phyloP scores from a whole-genome alignment of 345 rosid species.

The Eucalyptus paniculata region DNA sequence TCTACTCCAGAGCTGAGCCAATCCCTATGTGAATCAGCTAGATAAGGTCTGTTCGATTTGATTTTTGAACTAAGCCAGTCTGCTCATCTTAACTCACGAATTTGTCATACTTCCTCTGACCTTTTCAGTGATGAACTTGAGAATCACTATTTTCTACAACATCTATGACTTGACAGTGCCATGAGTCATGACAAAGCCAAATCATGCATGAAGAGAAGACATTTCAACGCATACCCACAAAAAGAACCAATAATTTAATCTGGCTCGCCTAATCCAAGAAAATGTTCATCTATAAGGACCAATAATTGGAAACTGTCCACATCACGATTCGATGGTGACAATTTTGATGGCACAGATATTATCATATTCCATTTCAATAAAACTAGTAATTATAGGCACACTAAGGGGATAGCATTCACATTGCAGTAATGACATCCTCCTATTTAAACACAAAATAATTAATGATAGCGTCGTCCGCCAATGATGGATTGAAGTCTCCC shows the following conservation, averaged over 20 bases:
- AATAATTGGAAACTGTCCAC: neutral
- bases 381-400: neutral
- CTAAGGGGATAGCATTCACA: neutral
- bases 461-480: neutral
- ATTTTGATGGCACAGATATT: neutral
- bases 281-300: neutral
- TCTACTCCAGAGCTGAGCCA: fast-evolving
- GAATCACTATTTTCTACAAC: neutral
- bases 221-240: neutral
- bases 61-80: neutral
- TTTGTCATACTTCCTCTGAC: neutral
- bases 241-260: neutral
- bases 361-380: no score
- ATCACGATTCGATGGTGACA: neutral
- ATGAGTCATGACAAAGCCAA: neutral
- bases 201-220: neutral
- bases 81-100: neutral
- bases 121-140: neutral
- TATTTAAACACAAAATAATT: neutral
- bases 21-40: neutral
- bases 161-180: neutral
- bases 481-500: neutral
- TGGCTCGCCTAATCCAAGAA: neutral
- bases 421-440: neutral
- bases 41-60: neutral